Evolutionary conservation across 2,329 filamentous ascomycete genomes (phyloP).

Genomic region (Alternaria viburni): DNA sequence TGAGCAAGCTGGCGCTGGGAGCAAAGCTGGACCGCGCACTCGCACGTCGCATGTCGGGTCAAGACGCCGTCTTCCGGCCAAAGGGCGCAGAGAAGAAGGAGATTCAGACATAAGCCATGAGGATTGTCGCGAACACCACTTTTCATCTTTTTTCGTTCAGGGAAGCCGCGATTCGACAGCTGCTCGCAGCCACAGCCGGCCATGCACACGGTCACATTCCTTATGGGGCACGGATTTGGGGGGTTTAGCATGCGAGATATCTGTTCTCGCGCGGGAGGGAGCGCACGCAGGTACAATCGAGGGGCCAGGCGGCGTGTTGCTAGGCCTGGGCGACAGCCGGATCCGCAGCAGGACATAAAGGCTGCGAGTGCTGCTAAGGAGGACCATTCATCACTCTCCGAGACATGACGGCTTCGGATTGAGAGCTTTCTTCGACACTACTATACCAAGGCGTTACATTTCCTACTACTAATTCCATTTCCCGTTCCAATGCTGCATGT

Average conservation of each 20-base stretch:
- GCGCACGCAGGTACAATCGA: neutral
- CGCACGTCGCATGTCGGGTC: constrained; percentile 81
- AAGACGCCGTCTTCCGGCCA: constrained; percentile 84
- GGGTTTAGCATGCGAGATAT: constrained; percentile 14
- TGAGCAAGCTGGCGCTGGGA: constrained; percentile 85
- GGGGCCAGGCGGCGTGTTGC: neutral
- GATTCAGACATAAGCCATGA: constrained; percentile 29
- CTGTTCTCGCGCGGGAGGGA: neutral
- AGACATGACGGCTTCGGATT: neutral
- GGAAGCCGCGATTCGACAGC: neutral
- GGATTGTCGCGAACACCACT: neutral
- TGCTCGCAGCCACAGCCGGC: constrained; percentile 9
- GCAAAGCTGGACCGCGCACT: constrained; percentile 91
- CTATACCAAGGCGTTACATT: constrained; percentile 3
- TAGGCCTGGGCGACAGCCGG: neutral
- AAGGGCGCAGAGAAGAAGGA: constrained; percentile 48
- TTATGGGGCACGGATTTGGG: constrained; percentile 7
- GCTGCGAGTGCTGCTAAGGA: neutral
- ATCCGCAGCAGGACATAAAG: neutral
- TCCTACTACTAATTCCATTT: neutral
- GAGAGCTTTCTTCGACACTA: neutral
- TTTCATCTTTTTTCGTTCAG: neutral
- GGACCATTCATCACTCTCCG: neutral
- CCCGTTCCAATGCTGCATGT: neutral
- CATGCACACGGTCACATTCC: constrained; percentile 1